phyloP scores from a whole-genome alignment of 2,329 filamentous ascomycete species.

The Aspergillus pseudoglaucus region DNA sequence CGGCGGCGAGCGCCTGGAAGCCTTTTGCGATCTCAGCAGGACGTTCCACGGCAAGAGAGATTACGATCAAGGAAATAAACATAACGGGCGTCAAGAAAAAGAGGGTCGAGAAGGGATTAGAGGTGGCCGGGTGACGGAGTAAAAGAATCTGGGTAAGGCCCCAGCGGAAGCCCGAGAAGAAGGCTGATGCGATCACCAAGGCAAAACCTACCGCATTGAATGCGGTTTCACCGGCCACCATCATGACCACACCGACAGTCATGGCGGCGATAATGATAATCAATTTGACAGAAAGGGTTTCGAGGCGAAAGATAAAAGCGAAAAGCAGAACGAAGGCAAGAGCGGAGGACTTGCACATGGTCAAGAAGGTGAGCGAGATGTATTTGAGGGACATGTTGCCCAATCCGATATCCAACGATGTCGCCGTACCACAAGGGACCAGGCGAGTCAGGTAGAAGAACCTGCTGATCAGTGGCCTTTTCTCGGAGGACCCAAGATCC shows the following conservation, averaged over 20 bases:
- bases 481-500: conserved; percentile 37
- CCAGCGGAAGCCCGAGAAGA: conserved; percentile 97
- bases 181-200: conserved; percentile 86
- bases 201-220: conserved; percentile 83
- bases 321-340: conserved; percentile 93
- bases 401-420: conserved; percentile 88
- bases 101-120: conserved; percentile 93
- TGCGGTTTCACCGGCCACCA: conserved; percentile 91
- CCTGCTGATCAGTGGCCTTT: conserved; percentile 67
- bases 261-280: conserved; percentile 84
- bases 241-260: conserved; percentile 91
- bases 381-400: conserved; percentile 95
- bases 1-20: conserved; percentile 54
- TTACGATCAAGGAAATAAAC: conserved; percentile 73
- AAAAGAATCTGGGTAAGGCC: conserved; percentile 96
- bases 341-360: conserved; percentile 98
- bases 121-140: conserved; percentile 86
- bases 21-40: conserved; percentile 62
- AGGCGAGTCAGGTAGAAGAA: conserved; percentile 90
- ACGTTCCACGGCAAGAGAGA: conserved; percentile 83
- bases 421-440: conserved; percentile 84
- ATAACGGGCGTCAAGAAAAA: conserved; percentile 97
- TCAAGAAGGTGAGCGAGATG: conserved; percentile 95
- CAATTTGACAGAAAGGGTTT: conserved; percentile 77
- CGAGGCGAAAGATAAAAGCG: conserved; percentile 87